Evolutionary conservation across 345 rosid genomes (phyloP), one percentile per base, ranked within the genome.

Genomic region (Heritiera littoralis): DNA sequence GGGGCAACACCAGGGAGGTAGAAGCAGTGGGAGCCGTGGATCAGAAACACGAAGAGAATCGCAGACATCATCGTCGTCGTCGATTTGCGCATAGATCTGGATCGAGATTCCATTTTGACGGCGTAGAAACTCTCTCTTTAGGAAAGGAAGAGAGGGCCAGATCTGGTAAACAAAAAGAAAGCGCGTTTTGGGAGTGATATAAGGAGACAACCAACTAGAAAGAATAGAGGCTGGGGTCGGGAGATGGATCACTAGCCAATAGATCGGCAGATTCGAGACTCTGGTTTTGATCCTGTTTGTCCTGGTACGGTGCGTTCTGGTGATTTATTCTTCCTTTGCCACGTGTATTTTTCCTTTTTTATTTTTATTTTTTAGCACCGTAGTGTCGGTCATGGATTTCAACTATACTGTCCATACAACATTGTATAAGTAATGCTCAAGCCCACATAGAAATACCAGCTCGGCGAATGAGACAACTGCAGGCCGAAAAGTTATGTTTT

Each of bases 1-100:
- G 99, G 99, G 61, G 97, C 98, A 82, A 95, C 99, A 75, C 99
- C 99, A 11, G 99, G 99, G 80, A 95, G 99, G 86, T 95, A 95
- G 90, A 95, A 95, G 86, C 88, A 89, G 85, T 85, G 85, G 41
- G 78, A 86, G 80, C 85, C 87, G 78, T 89, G 93, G 87, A 92
- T 80, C 61, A 89, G 85, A 65, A 86, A 79, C 32, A 89, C 84
- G 64, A 72, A 18, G 67, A 83, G 43, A 76, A 89, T 20, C 30
- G 88, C 73, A 9, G 78, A 81, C 59, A 82, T 72, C 43, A 2
- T 41, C 43, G 43, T 41, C 43, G 6, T 41, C 43, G 43, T 41
- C 43, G 43, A 41, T 41, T 41, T 41, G 43, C 2, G 43, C 78
- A 66, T 60, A 51, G 78, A n/a, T 51, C 88, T 58, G 59, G 86